These are phyloP conservation scores for Daedaleopsis nitida DNA, from an alignment of 768 basidiomycete species.

Conservation along the genomic window DNA sequence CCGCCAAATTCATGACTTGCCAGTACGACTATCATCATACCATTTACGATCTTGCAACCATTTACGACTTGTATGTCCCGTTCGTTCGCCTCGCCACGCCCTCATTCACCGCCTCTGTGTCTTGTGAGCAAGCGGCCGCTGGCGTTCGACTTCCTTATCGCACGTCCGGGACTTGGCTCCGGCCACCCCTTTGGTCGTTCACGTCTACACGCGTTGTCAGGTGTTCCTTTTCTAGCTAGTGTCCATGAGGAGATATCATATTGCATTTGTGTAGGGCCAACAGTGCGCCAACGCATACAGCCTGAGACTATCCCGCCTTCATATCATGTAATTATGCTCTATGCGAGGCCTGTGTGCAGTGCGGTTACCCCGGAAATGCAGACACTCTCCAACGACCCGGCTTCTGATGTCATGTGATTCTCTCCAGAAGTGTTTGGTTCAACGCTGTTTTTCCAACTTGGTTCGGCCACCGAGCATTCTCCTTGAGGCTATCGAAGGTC, in stretches of 20 bases:
- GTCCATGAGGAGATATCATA: slow-evolving; percentile 26
- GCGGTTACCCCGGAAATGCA: slow-evolving; percentile 2
- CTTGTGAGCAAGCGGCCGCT: slow-evolving; percentile 17
- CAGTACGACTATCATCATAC: slow-evolving; percentile 39
- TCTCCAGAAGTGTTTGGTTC: not conserved
- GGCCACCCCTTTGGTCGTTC: slow-evolving; percentile 13
- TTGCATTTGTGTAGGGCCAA: slow-evolving; percentile 20
- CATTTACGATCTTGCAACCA: slow-evolving; percentile 72
- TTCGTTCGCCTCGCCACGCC: slow-evolving; percentile 13
- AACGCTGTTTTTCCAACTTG: not conserved
- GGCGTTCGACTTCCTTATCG: slow-evolving; percentile 11
- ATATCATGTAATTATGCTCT: slow-evolving; percentile 9
- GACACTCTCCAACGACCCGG: not conserved
- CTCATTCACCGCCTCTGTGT: slow-evolving; percentile 13
- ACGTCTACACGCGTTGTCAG: slow-evolving; percentile 7
- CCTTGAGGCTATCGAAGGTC: not conserved
- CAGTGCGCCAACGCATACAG: not conserved
- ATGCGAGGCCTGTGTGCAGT: slow-evolving; percentile 10
- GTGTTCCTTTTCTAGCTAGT: slow-evolving; percentile 19
- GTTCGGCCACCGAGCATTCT: not conserved
- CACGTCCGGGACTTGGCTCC: slow-evolving; percentile 12
- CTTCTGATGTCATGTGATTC: slow-evolving; percentile 9
- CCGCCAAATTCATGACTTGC: slow-evolving; percentile 15
- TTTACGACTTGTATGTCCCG: slow-evolving; percentile 61
- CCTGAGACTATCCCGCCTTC: slow-evolving; percentile 1